These are phyloP conservation scores for Clathrospora elynae DNA, from an alignment of 2,329 filamentous ascomycete genomes.

Conservation along the genomic window DNA sequence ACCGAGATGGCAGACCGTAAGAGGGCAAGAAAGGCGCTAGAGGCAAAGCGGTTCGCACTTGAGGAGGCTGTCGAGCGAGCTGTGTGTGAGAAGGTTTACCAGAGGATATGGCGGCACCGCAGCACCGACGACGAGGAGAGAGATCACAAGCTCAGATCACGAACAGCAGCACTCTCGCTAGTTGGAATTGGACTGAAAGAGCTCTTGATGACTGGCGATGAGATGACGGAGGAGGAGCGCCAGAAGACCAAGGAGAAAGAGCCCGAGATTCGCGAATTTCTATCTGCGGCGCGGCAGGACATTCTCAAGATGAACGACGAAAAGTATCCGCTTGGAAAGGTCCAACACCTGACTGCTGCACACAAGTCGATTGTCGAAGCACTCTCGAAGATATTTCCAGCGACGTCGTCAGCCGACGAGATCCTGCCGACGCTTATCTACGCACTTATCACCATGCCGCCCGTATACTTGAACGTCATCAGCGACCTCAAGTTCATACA, in stretches of 20 bases:
- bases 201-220: conserved; percentile 64
- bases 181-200: conserved; percentile 89
- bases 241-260: conserved; percentile 59
- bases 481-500: conserved; percentile 97
- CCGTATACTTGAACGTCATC: conserved; percentile 83
- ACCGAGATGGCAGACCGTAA: conserved; percentile 82
- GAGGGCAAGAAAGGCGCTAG: conserved; percentile 75
- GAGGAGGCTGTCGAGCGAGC: conserved; percentile 92
- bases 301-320: conserved; percentile 83
- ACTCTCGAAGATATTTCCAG: conserved; percentile 66
- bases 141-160: conserved; percentile 92
- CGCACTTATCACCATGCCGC: conserved; percentile 86
- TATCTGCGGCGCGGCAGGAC: conserved; percentile 70
- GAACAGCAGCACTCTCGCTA: conserved; percentile 86
- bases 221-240: conserved; percentile 60
- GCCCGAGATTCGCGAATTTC: conserved; percentile 72
- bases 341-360: conserved; percentile 83
- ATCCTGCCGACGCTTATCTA: conserved; percentile 97
- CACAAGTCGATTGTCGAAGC: conserved; percentile 97
- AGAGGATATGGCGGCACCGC: conserved; percentile 86
- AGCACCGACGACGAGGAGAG: conserved; percentile 92
- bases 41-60: conserved; percentile 74
- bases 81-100: conserved; percentile 80
- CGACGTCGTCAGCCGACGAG: conserved; percentile 90
- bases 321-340: conserved; percentile 86